Evolutionary conservation across 2,329 filamentous ascomycete genomes (phyloP).

Genomic region (Aspergillus fructus): DNA sequence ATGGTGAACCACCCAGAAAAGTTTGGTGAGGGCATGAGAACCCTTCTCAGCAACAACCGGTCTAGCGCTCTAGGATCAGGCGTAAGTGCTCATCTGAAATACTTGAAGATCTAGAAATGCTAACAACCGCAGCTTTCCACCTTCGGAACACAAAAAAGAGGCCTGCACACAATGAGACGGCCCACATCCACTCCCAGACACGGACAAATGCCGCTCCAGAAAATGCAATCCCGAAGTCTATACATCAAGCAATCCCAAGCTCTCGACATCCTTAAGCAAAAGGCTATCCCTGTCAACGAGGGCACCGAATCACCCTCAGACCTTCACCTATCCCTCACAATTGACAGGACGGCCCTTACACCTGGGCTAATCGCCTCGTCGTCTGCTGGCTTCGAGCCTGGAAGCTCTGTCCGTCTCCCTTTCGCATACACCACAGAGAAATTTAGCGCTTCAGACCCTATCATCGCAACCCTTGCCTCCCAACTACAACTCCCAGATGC

Average conservation of each 20-base stretch:
- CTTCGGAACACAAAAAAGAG: slow-evolving; percentile 46
- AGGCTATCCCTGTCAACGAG: slow-evolving; percentile 46
- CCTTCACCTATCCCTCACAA: slow-evolving; percentile 61
- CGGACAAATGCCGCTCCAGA: neutral
- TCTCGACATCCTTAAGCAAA: slow-evolving; percentile 55
- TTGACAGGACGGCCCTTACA: slow-evolving; percentile 62
- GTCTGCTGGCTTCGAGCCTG: slow-evolving; percentile 44
- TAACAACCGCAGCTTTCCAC: slow-evolving; percentile 16
- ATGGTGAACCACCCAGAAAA: slow-evolving; percentile 76
- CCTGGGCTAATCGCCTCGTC: slow-evolving; percentile 66
- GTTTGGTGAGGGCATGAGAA: slow-evolving; percentile 68
- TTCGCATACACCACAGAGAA: slow-evolving; percentile 59
- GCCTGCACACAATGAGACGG: slow-evolving; percentile 50
- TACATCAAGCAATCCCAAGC: slow-evolving; percentile 57
- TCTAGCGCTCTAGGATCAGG: slow-evolving; percentile 26
- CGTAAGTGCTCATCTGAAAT: slow-evolving; percentile 20
- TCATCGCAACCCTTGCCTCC: slow-evolving; percentile 40
- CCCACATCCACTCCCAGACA: slow-evolving; percentile 16
- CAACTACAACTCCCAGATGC: slow-evolving; percentile 55
- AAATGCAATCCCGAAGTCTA: slow-evolving; percentile 50
- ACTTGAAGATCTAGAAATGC: neutral
- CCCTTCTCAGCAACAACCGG: slow-evolving; percentile 50
- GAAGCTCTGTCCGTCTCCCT: slow-evolving; percentile 56
- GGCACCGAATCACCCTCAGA: slow-evolving; percentile 38
- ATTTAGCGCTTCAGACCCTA: slow-evolving; percentile 42